phyloP scores from a whole-genome alignment of 1,139 yeast genomes.

The Spathaspora jeffriesii region DNA sequence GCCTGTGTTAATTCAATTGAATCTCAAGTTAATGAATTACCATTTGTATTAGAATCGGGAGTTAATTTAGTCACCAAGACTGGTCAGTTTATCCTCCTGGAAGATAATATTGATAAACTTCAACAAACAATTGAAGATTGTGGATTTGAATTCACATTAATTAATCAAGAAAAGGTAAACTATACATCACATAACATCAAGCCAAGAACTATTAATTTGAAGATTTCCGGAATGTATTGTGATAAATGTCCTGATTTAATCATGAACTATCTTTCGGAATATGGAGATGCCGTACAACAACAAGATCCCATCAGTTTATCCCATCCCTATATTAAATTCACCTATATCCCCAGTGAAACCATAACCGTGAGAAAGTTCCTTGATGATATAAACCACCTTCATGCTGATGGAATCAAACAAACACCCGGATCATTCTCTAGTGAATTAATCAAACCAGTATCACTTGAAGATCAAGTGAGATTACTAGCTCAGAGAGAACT shows the following conservation, averaged over 20 bases:
- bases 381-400: constrained; percentile 45
- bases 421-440: constrained; percentile 44
- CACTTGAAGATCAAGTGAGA: constrained; percentile 66
- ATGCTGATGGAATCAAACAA: constrained; percentile 26
- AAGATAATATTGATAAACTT: constrained; percentile 34
- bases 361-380: constrained; percentile 56
- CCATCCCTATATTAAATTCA: constrained; percentile 60
- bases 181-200: constrained; percentile 46
- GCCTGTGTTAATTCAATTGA: constrained; percentile 64
- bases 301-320: constrained; percentile 46
- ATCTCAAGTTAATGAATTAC: constrained; percentile 48
- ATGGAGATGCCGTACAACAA: constrained; percentile 61
- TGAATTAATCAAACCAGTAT: constrained; percentile 54
- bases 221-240: constrained; percentile 72
- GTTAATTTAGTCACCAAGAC: constrained; percentile 61
- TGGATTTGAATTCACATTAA: constrained; percentile 61
- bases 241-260: constrained; percentile 65
- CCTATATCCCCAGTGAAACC: constrained; percentile 54
- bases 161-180: constrained; percentile 39
- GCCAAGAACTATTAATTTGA: constrained; percentile 57
- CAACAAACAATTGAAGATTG: constrained; percentile 58
- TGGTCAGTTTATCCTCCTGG: constrained; percentile 49
- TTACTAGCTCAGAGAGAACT: constrained; percentile 53
- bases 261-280: constrained; percentile 46
- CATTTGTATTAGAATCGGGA: constrained; percentile 54